Conservation (phyloP, 257 asterid genomes). For the Nicotiana knightiana region DNA sequence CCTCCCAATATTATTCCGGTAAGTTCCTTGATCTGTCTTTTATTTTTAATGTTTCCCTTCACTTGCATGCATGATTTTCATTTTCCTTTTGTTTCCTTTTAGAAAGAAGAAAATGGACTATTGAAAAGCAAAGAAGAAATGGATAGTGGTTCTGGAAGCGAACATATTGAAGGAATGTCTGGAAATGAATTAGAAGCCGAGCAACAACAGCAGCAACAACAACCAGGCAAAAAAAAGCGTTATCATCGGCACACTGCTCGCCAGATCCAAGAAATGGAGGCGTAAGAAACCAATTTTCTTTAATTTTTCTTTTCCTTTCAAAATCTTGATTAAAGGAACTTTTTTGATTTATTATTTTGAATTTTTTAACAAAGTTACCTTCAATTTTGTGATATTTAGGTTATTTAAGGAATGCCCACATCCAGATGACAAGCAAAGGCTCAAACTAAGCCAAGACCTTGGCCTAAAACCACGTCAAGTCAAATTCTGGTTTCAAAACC, state of each 20-base stretch:
- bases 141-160: constrained; percentile 92
- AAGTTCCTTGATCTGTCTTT: constrained; percentile 13
- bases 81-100: neutral
- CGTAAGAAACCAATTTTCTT: constrained; percentile 27
- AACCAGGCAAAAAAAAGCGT: constrained; percentile 57
- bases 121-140: constrained; percentile 61
- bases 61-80: neutral
- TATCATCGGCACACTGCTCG: constrained; percentile 89
- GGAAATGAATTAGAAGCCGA: constrained; percentile 66
- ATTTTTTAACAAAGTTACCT: neutral
- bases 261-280: constrained; percentile 98
- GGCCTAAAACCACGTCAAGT: constrained; percentile 93
- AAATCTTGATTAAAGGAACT: neutral
- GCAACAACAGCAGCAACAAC: constrained; percentile 29
- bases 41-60: neutral
- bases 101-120: constrained; percentile 75
- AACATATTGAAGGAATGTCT: constrained; percentile 56
- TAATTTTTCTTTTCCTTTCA: neutral
- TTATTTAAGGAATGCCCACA: constrained; percentile 95
- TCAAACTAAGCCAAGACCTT: constrained; percentile 80
- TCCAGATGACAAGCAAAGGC: constrained; percentile 91
- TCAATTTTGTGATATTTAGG: constrained; percentile 29
- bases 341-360: neutral
- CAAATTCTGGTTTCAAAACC: constrained; percentile 96
- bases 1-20: constrained; percentile 61